Base-by-base conservation (phyloP, 768 basidiomycete species). In the Pleurotus eryngii region DNA sequence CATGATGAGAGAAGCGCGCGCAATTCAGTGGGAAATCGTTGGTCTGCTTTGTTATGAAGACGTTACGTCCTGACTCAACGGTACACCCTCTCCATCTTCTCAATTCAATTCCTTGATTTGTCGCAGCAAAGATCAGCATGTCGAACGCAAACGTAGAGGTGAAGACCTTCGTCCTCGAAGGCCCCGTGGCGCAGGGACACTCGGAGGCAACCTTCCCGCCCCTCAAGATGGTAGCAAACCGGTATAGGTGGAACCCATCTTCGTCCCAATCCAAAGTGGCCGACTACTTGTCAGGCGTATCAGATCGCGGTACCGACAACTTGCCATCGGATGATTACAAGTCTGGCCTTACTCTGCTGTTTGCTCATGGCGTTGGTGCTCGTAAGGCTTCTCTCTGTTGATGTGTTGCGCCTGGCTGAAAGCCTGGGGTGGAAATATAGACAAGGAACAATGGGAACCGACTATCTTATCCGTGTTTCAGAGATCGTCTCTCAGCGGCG, bases 401-500 rank as follows among this genome's bases (percentile, higher is more conserved):
- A 24, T 26, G 30, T 35, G 30, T 35, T n/a, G 3, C 39, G 3
- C 3, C 14, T 17, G 51, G 9, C 30, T 35, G 30, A 35, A 11
- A 35, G 11, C 30, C 17, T 37, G 18, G 14, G 24, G 46, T 20
- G 14, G 30, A 37, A 39, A 15, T 17, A n/a, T 59, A 83, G 82
- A 81, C 63, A 82, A 83, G 61, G 81, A 83, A 60, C 76, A 78
- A 60, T 83, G 81, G 81, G 81, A 82, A 57, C 76, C 80, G 0
- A 71, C 72, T 2, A 73, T 83, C 15, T 60, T 72, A 35, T 60
- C 62, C 0, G 64, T 82, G 9, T 78, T 80, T 62, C 26, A 46
- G 30, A 30, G 27, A 15, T 22, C 51, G 1, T 39, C 12, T 4
- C 1, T 20, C 35, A 39, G 17, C 17, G 15, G 4, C 17, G 7